Evolutionary conservation across 139 green algal genomes (phyloP), one percentile per base, ranked within the genome.

Genomic region (Edaphochlamys debaryana): DNA sequence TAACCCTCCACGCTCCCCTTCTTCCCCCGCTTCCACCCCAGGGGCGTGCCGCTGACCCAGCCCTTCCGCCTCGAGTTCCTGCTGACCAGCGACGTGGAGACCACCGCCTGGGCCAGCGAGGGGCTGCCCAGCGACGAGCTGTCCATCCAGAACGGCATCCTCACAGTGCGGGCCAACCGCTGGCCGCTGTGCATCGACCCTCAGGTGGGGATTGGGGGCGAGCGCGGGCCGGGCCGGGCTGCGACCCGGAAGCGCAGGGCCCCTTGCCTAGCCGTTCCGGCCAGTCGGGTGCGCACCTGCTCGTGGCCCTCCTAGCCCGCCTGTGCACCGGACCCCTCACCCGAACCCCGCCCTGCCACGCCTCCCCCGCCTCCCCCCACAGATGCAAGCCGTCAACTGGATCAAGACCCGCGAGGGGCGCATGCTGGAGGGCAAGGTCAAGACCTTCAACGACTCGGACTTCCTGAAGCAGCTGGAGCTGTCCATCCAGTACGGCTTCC

Each of bases 391-490:
- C 11, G 89, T 97, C 38, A 93, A 80, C 54, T 98, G 95, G 95
- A 97, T 98, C 90, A 98, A 98, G 90, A 90, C 30, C 42, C 87
- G 87, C 23, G 94, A 97, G 88, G 95, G 95, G 56, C 94, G 94
- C 81, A 88, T 93, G 74, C 91, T 98, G 69, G 93, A 96, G 20
- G 94, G 95, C 30, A 93, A 93, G 70, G 86, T 98, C 29, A 97
- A 97, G 88, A 96, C 93, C 3, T 97, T 97, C 89, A 95, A 95
- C 71, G 95, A 98, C 88, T 40, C 81, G 29, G 95, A 98, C 87
- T 98, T 98, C 87, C 80, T 98, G 7, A 98, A 98, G 91, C 94
- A 98, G 89, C 94, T 98, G 38, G 95, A 98, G 90, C 87, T 98
- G 60, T 92, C 95, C 40, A 95, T 98, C 79, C 93, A 96, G 86